These are phyloP conservation scores for Starmera caribaea DNA, from an alignment of 805 yeast species.

Conservation along the genomic window DNA sequence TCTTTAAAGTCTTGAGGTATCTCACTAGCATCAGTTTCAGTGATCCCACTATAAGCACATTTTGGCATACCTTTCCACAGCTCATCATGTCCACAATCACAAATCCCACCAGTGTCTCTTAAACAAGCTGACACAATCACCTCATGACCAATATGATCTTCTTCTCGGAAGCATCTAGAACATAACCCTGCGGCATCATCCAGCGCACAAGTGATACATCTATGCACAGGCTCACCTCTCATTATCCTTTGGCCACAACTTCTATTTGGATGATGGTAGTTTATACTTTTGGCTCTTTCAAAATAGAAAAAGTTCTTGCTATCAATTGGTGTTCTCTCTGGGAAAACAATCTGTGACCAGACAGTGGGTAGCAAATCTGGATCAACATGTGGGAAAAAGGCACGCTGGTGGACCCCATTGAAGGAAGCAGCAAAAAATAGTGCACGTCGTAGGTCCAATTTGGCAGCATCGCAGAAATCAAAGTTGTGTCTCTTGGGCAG, in stretches of 20 bases:
- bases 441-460: slow-evolving; percentile 28
- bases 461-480: slow-evolving; percentile 21
- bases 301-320: slow-evolving; percentile 11
- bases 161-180: slow-evolving; percentile 60
- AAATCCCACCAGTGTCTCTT: slow-evolving; percentile 49
- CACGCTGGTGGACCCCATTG: slow-evolving; percentile 28
- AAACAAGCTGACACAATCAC: slow-evolving; percentile 55
- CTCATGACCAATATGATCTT: slow-evolving; percentile 64
- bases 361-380: slow-evolving; percentile 11
- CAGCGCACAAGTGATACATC: slow-evolving; percentile 65
- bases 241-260: slow-evolving; percentile 68
- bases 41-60: slow-evolving; percentile 32
- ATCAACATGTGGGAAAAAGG: slow-evolving; percentile 26
- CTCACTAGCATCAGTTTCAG: slow-evolving; percentile 13
- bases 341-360: slow-evolving; percentile 13
- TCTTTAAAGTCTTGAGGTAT: slow-evolving; percentile 35
- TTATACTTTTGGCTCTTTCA: slow-evolving; percentile 8
- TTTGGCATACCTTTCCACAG: slow-evolving; percentile 55
- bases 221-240: slow-evolving; percentile 73
- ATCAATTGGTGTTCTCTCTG: slow-evolving; percentile 16
- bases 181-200: slow-evolving; percentile 86
- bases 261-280: slow-evolving; percentile 43
- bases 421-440: slow-evolving; percentile 34
- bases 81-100: slow-evolving; percentile 81
- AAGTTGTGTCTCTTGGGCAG: slow-evolving; percentile 27